phyloP scores from a whole-genome alignment of 495 filamentous ascomycete genomes.

The Coniosporium apollinis region DNA sequence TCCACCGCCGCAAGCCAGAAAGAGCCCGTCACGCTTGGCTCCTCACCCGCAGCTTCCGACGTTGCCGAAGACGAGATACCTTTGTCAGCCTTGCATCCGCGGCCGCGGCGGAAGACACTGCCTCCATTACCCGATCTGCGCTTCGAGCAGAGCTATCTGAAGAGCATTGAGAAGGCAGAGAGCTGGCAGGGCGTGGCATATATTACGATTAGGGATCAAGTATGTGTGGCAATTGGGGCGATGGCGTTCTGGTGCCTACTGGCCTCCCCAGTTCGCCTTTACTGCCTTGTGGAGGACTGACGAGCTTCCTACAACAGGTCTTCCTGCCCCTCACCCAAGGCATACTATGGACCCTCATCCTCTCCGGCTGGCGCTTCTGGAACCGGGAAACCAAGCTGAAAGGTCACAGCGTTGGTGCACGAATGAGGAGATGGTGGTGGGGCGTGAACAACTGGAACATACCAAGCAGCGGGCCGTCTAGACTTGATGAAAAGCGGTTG shows the following conservation, averaged over 20 bases:
- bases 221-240: slow-evolving; percentile 23
- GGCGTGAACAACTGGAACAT: slow-evolving; percentile 73
- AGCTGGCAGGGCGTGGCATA: slow-evolving; percentile 58
- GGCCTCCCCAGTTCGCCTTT: no score
- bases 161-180: slow-evolving; percentile 60
- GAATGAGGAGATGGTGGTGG: slow-evolving; percentile 77
- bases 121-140: slow-evolving; percentile 83
- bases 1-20: slow-evolving; percentile 40
- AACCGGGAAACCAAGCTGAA: slow-evolving; percentile 54
- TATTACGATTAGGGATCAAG: slow-evolving; percentile 83
- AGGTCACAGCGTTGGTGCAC: slow-evolving; percentile 53
- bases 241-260: neutral
- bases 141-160: slow-evolving; percentile 94
- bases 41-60: slow-evolving; percentile 8
- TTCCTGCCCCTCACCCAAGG: slow-evolving; percentile 73
- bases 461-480: slow-evolving; percentile 20
- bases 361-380: slow-evolving; percentile 72
- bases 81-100: slow-evolving; percentile 19
- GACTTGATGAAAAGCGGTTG: slow-evolving; percentile 16
- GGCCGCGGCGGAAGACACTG: slow-evolving; percentile 39
- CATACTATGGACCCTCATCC: slow-evolving; percentile 59
- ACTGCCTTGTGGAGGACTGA: no score
- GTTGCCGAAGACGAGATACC: slow-evolving; percentile 26
- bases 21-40: slow-evolving; percentile 14
- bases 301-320: no score